These are phyloP conservation scores for Trametes sanguinea DNA, from an alignment of 768 basidiomycete genomes.

Conservation along the genomic window DNA sequence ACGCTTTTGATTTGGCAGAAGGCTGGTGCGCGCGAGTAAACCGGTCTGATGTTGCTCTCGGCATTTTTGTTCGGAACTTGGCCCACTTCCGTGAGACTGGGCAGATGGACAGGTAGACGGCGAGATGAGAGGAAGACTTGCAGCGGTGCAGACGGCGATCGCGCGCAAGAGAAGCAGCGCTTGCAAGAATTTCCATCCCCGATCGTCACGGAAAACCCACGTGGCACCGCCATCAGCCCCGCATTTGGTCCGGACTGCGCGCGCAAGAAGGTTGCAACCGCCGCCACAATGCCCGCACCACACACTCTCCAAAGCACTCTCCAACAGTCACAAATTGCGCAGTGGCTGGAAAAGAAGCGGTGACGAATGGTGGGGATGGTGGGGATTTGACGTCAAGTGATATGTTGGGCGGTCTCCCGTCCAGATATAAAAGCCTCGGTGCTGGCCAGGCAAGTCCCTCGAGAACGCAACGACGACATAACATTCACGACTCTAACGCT, in stretches of 20 bases:
- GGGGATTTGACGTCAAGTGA: slow-evolving; percentile 14
- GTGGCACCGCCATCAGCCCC: neutral
- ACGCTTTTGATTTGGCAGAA: slow-evolving; percentile 52
- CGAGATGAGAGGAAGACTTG: neutral
- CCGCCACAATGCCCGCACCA: neutral
- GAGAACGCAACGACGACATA: too few relatives aligned
- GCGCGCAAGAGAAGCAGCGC: neutral
- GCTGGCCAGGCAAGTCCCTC: too few relatives aligned
- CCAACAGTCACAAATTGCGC: neutral
- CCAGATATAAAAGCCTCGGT: neutral
- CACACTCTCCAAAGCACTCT: neutral
- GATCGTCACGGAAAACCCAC: slow-evolving; percentile 8
- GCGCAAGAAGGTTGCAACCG: neutral
- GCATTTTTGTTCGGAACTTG: slow-evolving; percentile 48
- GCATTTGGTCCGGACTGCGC: neutral
- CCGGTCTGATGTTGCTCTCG: slow-evolving; percentile 75
- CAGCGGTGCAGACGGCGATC: too few relatives aligned
- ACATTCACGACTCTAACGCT: too few relatives aligned
- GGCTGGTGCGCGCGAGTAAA: slow-evolving; percentile 71
- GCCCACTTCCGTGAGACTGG: too few relatives aligned
- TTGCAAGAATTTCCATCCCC: slow-evolving; percentile 6
- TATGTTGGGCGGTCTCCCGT: neutral
- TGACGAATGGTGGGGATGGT: neutral
- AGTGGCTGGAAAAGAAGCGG: too few relatives aligned
- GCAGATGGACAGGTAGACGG: too few relatives aligned